phyloP scores from a whole-genome alignment of 352 stramenopile species.

The Elongisporangium prolatum region DNA sequence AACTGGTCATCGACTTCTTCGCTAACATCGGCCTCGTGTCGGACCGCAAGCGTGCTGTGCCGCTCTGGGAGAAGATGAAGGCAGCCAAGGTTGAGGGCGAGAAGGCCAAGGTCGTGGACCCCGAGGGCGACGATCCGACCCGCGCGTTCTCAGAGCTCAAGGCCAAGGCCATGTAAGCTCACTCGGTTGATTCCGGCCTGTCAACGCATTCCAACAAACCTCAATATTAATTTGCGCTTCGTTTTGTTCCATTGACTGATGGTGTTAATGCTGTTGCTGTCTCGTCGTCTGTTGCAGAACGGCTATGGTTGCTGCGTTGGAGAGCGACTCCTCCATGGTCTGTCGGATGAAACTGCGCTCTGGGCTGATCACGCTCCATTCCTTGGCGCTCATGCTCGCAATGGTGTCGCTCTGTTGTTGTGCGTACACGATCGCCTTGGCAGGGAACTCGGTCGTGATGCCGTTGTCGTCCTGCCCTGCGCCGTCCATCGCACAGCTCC shows the following conservation, averaged over 20 bases:
- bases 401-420: conserved; percentile 31
- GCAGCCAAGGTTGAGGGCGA: conserved; percentile 32
- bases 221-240: conserved; percentile 1
- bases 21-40: conserved; percentile 90
- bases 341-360: conserved; percentile 46
- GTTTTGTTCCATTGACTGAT: neutral
- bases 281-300: neutral
- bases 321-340: conserved; percentile 35
- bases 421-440: conserved; percentile 62
- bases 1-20: conserved; percentile 95
- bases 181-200: too few relatives aligned
- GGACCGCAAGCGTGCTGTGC: conserved; percentile 92
- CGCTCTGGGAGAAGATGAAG: conserved; percentile 93
- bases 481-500: conserved; percentile 9
- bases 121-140: conserved; percentile 46
- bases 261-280: neutral
- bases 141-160: conserved; percentile 63
- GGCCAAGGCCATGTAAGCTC: conserved; percentile 50
- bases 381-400: conserved; percentile 58
- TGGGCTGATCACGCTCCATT: conserved; percentile 65
- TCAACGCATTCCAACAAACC: neutral
- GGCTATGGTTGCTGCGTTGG: neutral
- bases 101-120: conserved; percentile 44
- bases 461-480: conserved; percentile 9
- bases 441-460: conserved; percentile 23